Evolutionary conservation across 192 early-diverging fungal species (phyloP).

Genomic region (Jimgerdemannia flammicorona): DNA sequence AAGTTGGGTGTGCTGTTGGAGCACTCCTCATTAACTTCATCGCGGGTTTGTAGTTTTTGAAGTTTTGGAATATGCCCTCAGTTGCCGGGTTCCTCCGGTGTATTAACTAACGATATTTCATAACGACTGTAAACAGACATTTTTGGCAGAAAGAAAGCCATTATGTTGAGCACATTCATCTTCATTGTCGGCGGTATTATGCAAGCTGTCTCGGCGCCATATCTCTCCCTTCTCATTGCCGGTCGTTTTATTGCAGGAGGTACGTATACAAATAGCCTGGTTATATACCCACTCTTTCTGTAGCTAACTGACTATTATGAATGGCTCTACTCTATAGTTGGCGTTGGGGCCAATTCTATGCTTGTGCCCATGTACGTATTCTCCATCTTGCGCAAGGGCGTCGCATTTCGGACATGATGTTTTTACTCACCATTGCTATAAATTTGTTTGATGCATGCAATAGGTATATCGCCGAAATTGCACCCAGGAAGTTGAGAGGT

Average conservation of each 20-base stretch:
- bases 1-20: slow-evolving; percentile 38
- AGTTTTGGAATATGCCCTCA: not conserved
- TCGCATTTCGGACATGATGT: too few species aligned
- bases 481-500: slow-evolving; percentile 17
- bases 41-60: slow-evolving; percentile 20
- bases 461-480: slow-evolving; percentile 26
- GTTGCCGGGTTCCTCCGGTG: too few species aligned
- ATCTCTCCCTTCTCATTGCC: slow-evolving; percentile 49
- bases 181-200: slow-evolving; percentile 64
- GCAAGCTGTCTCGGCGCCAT: slow-evolving; percentile 45
- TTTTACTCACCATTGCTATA: too few species aligned
- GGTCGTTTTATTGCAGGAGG: slow-evolving; percentile 71
- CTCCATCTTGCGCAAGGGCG: too few species aligned
- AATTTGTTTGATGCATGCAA: not conserved
- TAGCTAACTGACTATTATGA: too few species aligned
- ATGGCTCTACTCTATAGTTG: slow-evolving; percentile 7
- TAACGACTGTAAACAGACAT: slow-evolving; percentile 34
- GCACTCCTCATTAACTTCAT: slow-evolving; percentile 33
- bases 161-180: slow-evolving; percentile 44
- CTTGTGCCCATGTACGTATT: slow-evolving; percentile 31
- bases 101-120: too few species aligned
- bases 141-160: slow-evolving; percentile 55
- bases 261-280: slow-evolving; percentile 2
- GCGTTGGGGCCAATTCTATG: slow-evolving; percentile 42
- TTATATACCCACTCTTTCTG: too few species aligned